A percentile compares a stretch with the other conserved stretches of the same genome.
These are phyloP conservation scores for Stipa capillata DNA, from an alignment of 176 grass and related monocot species.

Conservation along the genomic window DNA sequence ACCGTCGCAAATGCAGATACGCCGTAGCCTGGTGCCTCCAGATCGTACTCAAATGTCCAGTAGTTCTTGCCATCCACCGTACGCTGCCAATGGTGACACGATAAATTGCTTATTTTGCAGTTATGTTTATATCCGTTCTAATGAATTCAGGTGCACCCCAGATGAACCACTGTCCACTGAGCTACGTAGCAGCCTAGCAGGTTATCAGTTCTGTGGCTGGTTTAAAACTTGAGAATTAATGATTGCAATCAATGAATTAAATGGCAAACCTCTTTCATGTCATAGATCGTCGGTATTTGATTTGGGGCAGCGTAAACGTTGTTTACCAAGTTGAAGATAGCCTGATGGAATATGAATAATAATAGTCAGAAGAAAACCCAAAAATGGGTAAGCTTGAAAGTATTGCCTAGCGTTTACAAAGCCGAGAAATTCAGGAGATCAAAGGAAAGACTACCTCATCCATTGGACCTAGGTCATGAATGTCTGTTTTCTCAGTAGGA, in stretches of 20 bases:
- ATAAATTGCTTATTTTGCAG: neutral
- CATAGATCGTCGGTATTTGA: slow-evolving; percentile 66
- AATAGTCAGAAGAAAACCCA: neutral
- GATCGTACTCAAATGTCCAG: slow-evolving; percentile 96
- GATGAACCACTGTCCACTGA: neutral
- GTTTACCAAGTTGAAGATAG: slow-evolving; percentile 81
- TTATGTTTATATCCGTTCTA: neutral
- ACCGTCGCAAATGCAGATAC: slow-evolving; percentile 81
- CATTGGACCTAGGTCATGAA: slow-evolving; percentile 85
- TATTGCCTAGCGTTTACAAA: neutral
- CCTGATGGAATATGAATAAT: slow-evolving; percentile 29
- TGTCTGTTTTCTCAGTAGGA: slow-evolving; percentile 76
- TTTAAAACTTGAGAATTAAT: neutral
- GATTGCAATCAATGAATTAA: neutral
- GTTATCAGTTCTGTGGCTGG: neutral
- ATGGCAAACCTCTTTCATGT: slow-evolving; percentile 71
- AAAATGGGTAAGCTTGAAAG: neutral
- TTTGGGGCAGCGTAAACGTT: slow-evolving; percentile 82
- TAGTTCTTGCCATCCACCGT: slow-evolving; percentile 90
- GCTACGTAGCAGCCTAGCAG: neutral
- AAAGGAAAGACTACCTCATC: slow-evolving; percentile 49
- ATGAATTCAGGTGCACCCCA: neutral
- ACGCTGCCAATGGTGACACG: slow-evolving; percentile 32
- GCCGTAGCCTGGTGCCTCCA: slow-evolving; percentile 55
- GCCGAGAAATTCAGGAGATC: neutral